These are phyloP conservation scores for Phytophthora aleatoria DNA, from an alignment of 352 stramenopile genomes.

Conservation along the genomic window DNA sequence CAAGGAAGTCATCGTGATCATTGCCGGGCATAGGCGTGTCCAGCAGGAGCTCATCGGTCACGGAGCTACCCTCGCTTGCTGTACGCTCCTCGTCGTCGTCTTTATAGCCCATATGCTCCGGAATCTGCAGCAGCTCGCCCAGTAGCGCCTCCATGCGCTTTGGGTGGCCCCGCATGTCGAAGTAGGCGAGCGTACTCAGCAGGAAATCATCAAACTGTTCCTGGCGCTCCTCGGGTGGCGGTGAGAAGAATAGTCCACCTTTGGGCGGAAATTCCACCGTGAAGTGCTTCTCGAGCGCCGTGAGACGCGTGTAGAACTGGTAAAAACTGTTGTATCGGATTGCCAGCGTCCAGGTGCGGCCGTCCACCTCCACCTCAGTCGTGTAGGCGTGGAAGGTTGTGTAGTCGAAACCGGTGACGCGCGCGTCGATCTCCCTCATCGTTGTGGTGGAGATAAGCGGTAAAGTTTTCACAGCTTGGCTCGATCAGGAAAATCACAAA, in stretches of 20 bases:
- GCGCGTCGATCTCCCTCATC: conserved; percentile 45
- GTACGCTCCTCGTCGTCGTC: conserved; percentile 36
- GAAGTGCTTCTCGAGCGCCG: conserved; percentile 54
- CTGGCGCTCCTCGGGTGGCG: conserved; percentile 56
- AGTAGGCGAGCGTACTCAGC: conserved; percentile 54
- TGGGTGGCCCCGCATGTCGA: conserved; percentile 46
- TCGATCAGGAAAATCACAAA: conserved; percentile 21
- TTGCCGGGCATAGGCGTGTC: conserved; percentile 28
- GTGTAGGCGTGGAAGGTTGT: conserved; percentile 49
- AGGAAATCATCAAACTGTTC: conserved; percentile 72
- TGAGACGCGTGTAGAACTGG: conserved; percentile 58
- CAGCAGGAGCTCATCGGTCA: conserved; percentile 34
- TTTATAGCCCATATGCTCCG: conserved; percentile 39
- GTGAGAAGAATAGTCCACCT: conserved; percentile 63
- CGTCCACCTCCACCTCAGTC: conserved; percentile 52
- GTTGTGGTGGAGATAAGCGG: too few species aligned
- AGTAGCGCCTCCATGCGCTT: conserved; percentile 49
- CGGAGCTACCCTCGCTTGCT: conserved; percentile 41
- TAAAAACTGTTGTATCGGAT: conserved; percentile 75
- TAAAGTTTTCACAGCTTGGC: not conserved
- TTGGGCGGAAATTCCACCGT: conserved; percentile 69
- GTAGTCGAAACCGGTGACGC: conserved; percentile 51
- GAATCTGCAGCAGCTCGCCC: conserved; percentile 61
- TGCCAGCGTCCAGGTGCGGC: conserved; percentile 45
- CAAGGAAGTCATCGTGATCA: conserved; percentile 11